Evolutionary conservation across 768 basidiomycete genomes (phyloP), one percentile per base, ranked within the genome.

Genomic region (Baorangia bicolor): DNA sequence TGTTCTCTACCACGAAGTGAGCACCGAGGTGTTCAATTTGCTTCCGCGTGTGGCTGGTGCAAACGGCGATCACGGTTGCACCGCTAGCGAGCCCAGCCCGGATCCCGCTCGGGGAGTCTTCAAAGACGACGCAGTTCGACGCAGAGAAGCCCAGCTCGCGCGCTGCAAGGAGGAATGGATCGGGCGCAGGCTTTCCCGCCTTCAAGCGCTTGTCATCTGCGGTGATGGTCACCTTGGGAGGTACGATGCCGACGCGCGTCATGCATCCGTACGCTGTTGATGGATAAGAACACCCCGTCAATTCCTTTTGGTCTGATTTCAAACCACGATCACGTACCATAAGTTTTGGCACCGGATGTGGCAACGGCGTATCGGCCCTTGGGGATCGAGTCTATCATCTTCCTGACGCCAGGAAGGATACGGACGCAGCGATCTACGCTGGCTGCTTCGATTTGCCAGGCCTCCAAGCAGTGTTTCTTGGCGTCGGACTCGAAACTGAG

Each of bases 131-230:
- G 58, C 86, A 87, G n/a, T 80, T 78, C 45, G 77, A 75, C 44
- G 81, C 77, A 6, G 77, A 69, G 64, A 77, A 84, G 8, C 83
- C 82, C 47, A 85, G 78, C 63, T 81, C 80, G 59, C 78, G 68
- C 10, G 83, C 83, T 12, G 83, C 83, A 49, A 85, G 83, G 57
- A 85, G 74, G 77, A 85, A 85, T 2, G 83, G 83, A 64, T 85
- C 83, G 9, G 82, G 83, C 0, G 82, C 81, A 28, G 83, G 83
- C 68, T 85, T 84, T 23, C 83, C 83, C 0, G 81, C 81, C 65
- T 85, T 83, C 60, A 89, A 77, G 33, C 87, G 83, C 62, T 84
- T 82, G 76, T 89, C 86, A 67, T 89, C 87, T 39, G 86, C 87
- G 27, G 88, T 90, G 70, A 90, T 86, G 28, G 86, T 88, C 38